Percentiles rank a stretch among this genome's conserved stretches.
Conservation (phyloP, 805 yeast genomes). For the Candida sphagnicola region DNA sequence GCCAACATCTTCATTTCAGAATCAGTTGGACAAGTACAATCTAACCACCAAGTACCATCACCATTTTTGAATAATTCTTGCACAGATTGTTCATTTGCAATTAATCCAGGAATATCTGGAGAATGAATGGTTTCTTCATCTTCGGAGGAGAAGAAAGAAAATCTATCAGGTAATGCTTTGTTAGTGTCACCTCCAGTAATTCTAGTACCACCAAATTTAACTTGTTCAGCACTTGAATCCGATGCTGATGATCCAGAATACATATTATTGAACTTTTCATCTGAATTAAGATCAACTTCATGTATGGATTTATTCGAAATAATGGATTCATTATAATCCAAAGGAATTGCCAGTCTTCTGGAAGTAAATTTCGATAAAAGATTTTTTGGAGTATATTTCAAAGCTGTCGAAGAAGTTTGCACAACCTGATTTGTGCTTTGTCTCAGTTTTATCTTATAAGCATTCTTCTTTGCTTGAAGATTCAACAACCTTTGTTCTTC, state of each 20-base stretch:
- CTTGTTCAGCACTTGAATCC: conserved; percentile 23
- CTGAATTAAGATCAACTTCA: background rate
- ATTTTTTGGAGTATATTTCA: conserved; percentile 57
- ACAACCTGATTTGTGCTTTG: conserved; percentile 21
- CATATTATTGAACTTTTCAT: conserved; percentile 14
- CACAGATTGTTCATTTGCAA: conserved; percentile 60
- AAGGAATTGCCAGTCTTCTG: conserved; percentile 3
- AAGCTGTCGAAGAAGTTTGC: conserved; percentile 38
- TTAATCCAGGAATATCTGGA: conserved; percentile 76
- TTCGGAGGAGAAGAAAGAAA: conserved; percentile 77
- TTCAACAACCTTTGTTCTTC: conserved; percentile 33
- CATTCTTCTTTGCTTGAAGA: conserved; percentile 18
- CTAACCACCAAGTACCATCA: conserved; percentile 93
- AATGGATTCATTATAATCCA: background rate
- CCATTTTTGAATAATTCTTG: conserved; percentile 66
- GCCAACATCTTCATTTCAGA: conserved; percentile 89
- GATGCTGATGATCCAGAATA: conserved; percentile 12
- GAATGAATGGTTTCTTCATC: conserved; percentile 87
- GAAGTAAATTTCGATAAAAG: conserved; percentile 8
- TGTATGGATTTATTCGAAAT: conserved; percentile 2
- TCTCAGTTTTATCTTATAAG: conserved; percentile 2
- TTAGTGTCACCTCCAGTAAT: conserved; percentile 21
- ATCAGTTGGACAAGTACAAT: conserved; percentile 91
- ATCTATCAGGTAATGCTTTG: conserved; percentile 58
- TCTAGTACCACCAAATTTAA: conserved; percentile 37